Percentiles rank a stretch among this genome's conserved stretches.
Evolutionary conservation across 805 yeast species (phyloP).

Genomic region (Saturnispora saitoi): DNA sequence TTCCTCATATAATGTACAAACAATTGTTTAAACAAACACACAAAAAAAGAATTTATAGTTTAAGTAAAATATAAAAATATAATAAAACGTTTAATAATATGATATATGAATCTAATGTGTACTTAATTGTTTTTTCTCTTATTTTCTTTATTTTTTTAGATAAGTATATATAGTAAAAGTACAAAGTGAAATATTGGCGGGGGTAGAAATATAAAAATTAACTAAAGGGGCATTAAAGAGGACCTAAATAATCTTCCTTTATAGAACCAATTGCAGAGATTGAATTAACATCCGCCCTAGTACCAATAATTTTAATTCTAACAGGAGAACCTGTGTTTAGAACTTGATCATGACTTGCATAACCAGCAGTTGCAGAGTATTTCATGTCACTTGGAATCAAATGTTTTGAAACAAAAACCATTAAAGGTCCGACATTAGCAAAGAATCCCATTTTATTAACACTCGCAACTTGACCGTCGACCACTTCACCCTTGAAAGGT

Average conservation of each 20-base stretch:
- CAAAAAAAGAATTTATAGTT: not conserved
- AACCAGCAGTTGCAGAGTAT: conserved; percentile 95
- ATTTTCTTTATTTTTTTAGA: not conserved
- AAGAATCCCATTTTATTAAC: conserved; percentile 94
- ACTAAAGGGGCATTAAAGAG: conserved; percentile 32
- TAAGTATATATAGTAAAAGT: conserved; percentile 6
- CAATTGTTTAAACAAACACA: not conserved
- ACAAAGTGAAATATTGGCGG: not conserved
- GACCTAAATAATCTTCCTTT: conserved; percentile 95
- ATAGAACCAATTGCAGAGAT: conserved; percentile 97
- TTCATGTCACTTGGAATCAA: conserved; percentile 90
- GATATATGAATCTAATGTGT: not conserved
- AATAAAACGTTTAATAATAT: not conserved
- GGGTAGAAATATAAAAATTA: no score
- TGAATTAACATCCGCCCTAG: conserved; percentile 94
- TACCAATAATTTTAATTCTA: conserved; percentile 92
- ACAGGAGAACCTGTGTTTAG: conserved; percentile 92
- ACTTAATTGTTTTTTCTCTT: not conserved
- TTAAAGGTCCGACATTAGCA: conserved; percentile 95
- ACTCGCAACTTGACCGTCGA: conserved; percentile 90
- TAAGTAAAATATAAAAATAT: not conserved
- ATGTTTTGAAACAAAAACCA: conserved; percentile 91
- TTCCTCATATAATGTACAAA: not conserved
- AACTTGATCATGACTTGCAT: conserved; percentile 88
- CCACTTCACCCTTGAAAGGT: conserved; percentile 98